Evolutionary conservation across 2,329 filamentous ascomycete genomes (phyloP).

Genomic region (Fusarium sp.): DNA sequence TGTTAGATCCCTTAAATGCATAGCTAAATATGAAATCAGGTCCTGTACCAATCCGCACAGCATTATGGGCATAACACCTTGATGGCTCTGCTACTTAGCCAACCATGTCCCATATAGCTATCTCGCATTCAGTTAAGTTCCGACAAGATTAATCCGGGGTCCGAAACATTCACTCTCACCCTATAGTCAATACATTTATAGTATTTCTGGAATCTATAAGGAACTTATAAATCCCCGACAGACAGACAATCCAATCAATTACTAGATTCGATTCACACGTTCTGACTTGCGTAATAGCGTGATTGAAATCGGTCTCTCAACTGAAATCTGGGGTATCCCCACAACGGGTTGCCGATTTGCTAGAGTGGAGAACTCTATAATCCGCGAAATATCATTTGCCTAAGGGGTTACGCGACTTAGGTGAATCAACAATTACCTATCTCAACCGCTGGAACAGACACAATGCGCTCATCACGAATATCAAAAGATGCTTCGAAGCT

Average conservation of each 20-base stretch:
- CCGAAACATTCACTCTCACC: not conserved
- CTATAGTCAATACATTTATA: not conserved
- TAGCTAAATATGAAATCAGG: no score
- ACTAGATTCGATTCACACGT: not conserved
- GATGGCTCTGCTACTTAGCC: constrained; percentile 1
- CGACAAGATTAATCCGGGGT: not conserved
- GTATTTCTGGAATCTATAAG: not conserved
- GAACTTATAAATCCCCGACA: not conserved
- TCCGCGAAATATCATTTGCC: constrained; percentile 18
- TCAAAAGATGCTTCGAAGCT: constrained; percentile 70
- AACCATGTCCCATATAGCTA: not conserved
- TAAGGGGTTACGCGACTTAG: constrained; percentile 29
- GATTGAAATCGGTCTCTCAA: not conserved
- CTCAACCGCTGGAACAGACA: constrained; percentile 6
- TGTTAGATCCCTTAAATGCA: no score
- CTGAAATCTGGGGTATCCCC: constrained; percentile 35
- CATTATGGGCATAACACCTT: not conserved
- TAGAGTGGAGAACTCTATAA: constrained; percentile 27
- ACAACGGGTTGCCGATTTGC: constrained; percentile 13
- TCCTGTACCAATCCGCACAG: not conserved
- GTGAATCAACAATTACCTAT: not conserved
- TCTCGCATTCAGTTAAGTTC: not conserved
- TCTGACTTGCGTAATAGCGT: constrained; percentile 6
- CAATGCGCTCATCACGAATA: constrained; percentile 70
- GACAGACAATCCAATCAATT: not conserved